Evolutionary conservation across 257 asterid genomes (phyloP), one percentile per base, ranked within the genome.

Genomic region (Leonotis leonurus): DNA sequence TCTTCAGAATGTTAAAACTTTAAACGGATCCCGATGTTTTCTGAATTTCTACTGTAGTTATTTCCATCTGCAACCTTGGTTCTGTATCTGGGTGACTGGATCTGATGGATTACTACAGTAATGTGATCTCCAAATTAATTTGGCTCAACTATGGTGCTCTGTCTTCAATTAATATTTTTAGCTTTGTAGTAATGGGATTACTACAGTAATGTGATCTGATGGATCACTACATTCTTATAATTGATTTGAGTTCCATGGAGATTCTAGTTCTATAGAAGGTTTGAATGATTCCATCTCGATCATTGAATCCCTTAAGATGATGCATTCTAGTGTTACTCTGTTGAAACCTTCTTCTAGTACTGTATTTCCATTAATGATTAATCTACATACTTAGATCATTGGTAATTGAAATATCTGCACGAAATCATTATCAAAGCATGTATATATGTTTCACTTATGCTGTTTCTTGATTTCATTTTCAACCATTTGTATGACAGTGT

Each of bases 51-150:
- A 22, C 27, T 43, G 25, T 62, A 35, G 46, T 66, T 72, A 39
- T 48, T 33, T 60, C 41, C 13, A 24, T 66, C 16, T 37, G 56
- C 68, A 68, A 29, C 66, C 26, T 44, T 51, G 12, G 36, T 60
- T 20, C 51, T 53, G 26, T 18, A 26, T 14, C 40, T 59, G 52
- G 57, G 35, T 18, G 20, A 10, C 40, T 59, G 52, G 57, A 26
- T 48, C 39, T 51, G 53, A 45, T 52, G 63, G 58, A 57, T 10
- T 49, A 16, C 45, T 48, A 26, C 44, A 13, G 7, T 22, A 24
- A 13, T 35, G 57, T 68, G 20, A 27, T 27, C 3, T 12, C 29
- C n/a, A 30, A 18, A 9, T 59, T 60, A 48, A 33, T 39, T 51
- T 43, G 24, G 56, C 63, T 69, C 45, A 10, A 37, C 24, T 40